Conservation (phyloP, 345 rosid genomes). For the Citrus maxima region DNA sequence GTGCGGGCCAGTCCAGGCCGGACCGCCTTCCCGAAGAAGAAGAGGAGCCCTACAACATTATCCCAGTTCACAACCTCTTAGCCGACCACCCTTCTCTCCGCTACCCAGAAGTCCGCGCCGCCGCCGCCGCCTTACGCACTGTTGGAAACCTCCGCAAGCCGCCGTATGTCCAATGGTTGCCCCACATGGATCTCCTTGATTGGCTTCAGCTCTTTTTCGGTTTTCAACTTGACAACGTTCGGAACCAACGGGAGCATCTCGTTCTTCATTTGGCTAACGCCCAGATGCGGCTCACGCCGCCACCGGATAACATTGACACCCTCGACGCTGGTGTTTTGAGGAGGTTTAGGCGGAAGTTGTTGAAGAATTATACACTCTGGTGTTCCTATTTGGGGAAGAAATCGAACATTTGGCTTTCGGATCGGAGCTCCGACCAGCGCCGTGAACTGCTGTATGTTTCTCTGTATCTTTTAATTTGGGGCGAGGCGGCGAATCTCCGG, state of each 20-base stretch:
- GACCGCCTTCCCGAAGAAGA: slow-evolving; percentile 10
- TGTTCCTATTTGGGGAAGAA: slow-evolving; percentile 77
- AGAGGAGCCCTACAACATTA: slow-evolving; percentile 71
- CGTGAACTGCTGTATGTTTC: slow-evolving; percentile 34
- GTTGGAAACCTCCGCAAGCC: slow-evolving; percentile 86
- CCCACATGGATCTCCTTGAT: slow-evolving; percentile 79
- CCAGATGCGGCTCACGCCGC: slow-evolving; percentile 95
- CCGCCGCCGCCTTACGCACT: slow-evolving; percentile 75
- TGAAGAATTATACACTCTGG: slow-evolving; percentile 78
- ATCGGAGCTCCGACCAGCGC: slow-evolving; percentile 52
- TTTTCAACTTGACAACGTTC: slow-evolving; percentile 76
- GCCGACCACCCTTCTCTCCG: slow-evolving; percentile 96
- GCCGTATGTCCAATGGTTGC: slow-evolving; percentile 63
- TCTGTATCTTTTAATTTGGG: slow-evolving; percentile 65
- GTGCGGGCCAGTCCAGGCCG: slow-evolving; percentile 22
- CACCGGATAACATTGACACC: slow-evolving; percentile 81
- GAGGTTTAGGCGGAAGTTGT: slow-evolving; percentile 63
- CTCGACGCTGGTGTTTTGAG: slow-evolving; percentile 74
- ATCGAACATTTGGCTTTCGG: slow-evolving; percentile 91
- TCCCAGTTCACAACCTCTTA: slow-evolving; percentile 88
- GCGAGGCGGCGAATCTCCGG: slow-evolving; percentile 82
- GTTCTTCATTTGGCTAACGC: slow-evolving; percentile 94
- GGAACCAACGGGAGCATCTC: slow-evolving; percentile 89
- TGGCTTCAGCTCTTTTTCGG: slow-evolving; percentile 90
- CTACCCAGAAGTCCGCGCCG: slow-evolving; percentile 89